Percentiles rank a stretch among this genome's conserved stretches.
These are phyloP conservation scores for Botrytis deweyae DNA, from an alignment of 2,329 filamentous ascomycete species.

Conservation along the genomic window DNA sequence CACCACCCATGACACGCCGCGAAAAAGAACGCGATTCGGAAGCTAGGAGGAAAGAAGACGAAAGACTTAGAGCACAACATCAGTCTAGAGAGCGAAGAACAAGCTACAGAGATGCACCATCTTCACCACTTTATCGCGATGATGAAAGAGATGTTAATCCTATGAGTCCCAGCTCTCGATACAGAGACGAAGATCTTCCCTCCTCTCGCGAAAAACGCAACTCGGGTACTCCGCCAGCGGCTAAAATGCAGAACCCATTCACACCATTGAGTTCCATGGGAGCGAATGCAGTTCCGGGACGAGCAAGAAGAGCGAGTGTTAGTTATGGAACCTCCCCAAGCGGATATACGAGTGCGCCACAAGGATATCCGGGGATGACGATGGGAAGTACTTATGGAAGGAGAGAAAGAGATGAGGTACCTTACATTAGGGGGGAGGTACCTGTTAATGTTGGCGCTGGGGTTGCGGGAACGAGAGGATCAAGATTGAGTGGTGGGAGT, in stretches of 20 bases:
- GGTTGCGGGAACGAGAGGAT: not conserved
- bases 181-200: not conserved
- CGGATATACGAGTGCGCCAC: conserved; percentile 9
- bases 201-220: conserved; percentile 2
- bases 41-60: conserved; percentile 1
- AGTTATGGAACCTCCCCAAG: not conserved
- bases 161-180: not conserved
- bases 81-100: not conserved
- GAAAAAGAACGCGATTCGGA: conserved; percentile 9
- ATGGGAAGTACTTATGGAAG: not conserved
- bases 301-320: conserved; percentile 16
- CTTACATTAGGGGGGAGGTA: conserved; percentile 17
- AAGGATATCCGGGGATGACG: conserved; percentile 2
- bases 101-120: not conserved
- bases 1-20: conserved; percentile 7
- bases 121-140: not conserved
- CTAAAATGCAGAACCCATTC: conserved; percentile 4
- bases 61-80: not conserved
- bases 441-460: not conserved
- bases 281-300: not conserved
- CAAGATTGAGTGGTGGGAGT: conserved; percentile 2
- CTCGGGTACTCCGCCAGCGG: not conserved
- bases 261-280: not conserved
- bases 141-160: not conserved
- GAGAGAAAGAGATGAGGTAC: not conserved